Evolutionary conservation across 2,329 filamentous ascomycete genomes (phyloP).

Genomic region (Fusarium sp.): DNA sequence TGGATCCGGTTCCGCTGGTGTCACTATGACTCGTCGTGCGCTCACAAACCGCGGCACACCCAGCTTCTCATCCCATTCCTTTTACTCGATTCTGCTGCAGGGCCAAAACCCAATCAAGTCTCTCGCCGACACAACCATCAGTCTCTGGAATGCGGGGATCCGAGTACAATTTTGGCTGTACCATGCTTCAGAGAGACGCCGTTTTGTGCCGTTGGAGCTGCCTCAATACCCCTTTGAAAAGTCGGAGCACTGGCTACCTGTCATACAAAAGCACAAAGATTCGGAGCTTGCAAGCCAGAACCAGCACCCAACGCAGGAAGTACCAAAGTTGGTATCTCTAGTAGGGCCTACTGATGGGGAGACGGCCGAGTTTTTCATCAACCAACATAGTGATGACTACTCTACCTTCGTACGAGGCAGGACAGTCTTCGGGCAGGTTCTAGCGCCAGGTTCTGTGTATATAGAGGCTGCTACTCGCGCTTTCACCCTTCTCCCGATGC

Average conservation of each 20-base stretch:
- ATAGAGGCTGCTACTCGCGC: neutral
- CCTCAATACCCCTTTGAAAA: neutral
- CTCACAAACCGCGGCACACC: neutral
- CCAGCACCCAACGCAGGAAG: neutral
- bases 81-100: neutral
- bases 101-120: neutral
- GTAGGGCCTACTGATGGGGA: neutral
- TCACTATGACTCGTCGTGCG: neutral
- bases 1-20: neutral
- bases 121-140: neutral
- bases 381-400: neutral
- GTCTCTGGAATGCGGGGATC: neutral
- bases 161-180: neutral
- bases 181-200: neutral
- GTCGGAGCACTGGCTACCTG: neutral
- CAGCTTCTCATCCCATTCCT: neutral
- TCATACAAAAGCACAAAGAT: neutral
- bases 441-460: neutral
- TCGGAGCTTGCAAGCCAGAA: neutral
- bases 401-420: neutral
- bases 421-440: neutral
- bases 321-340: neutral
- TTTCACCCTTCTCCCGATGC: neutral
- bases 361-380: neutral
- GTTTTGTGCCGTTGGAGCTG: neutral